phyloP scores from a whole-genome alignment of 768 basidiomycete species.

The Termitomyces sp. region DNA sequence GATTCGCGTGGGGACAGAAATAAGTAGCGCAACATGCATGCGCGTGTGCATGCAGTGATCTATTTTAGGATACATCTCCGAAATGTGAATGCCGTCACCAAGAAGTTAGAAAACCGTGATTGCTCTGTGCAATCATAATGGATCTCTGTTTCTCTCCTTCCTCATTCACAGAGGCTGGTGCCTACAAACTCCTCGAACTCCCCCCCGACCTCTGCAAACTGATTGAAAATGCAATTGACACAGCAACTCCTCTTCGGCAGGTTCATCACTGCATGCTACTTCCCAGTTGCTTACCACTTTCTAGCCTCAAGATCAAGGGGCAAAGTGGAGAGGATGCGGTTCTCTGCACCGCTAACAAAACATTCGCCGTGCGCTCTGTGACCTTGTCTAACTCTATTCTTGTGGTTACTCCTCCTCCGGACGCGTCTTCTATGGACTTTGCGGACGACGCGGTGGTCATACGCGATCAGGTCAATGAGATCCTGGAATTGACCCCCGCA shows the following conservation, averaged over 20 bases:
- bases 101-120: too few relatives aligned
- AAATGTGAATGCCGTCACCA: not conserved
- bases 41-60: not conserved
- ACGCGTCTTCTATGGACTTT: constrained; percentile 27
- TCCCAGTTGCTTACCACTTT: constrained; percentile 11
- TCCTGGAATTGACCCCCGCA: constrained; percentile 78
- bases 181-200: constrained; percentile 74
- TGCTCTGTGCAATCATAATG: too few relatives aligned
- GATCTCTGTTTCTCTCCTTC: constrained; percentile 52
- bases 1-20: not conserved
- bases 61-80: not conserved
- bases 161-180: constrained; percentile 44
- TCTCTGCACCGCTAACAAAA: constrained; percentile 77
- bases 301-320: constrained; percentile 79
- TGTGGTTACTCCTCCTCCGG: constrained; percentile 57
- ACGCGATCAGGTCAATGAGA: constrained; percentile 77
- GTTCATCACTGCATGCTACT: constrained; percentile 16
- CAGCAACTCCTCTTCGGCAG: constrained; percentile 30
- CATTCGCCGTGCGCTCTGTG: constrained; percentile 84
- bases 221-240: constrained; percentile 51
- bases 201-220: constrained; percentile 64
- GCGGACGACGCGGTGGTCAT: constrained; percentile 56
- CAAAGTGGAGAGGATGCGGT: constrained; percentile 83
- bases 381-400: constrained; percentile 85
- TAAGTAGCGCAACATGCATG: too few relatives aligned